Percentiles rank a stretch among this genome's conserved stretches.
These are phyloP conservation scores for Abrus pulchellus DNA, from an alignment of 306 rosid species.

Conservation along the genomic window DNA sequence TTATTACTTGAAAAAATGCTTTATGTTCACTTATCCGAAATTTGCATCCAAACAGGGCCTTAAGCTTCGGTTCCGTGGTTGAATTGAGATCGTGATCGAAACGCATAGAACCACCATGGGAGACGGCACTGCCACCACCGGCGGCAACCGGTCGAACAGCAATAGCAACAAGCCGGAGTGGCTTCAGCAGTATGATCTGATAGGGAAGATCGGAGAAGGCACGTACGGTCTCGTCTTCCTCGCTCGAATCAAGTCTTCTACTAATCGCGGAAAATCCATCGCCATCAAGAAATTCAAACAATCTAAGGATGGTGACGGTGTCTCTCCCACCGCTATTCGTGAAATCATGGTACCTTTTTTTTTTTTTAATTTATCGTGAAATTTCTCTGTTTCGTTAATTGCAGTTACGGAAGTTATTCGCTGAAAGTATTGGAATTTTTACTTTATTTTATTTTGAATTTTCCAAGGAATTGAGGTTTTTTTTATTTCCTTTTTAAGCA, in stretches of 20 bases:
- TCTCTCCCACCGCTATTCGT: constrained; percentile 98
- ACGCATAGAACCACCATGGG: constrained; percentile 65
- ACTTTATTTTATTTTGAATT: background rate
- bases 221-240: constrained; percentile 95
- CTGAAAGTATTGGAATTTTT: background rate
- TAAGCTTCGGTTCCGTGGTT: background rate
- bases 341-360: constrained; percentile 78
- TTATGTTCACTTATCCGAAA: constrained; percentile 1
- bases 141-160: constrained; percentile 51
- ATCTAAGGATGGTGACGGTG: constrained; percentile 96
- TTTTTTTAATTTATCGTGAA: background rate
- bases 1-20: background rate
- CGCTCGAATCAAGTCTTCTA: constrained; percentile 69
- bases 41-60: constrained; percentile 36
- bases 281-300: constrained; percentile 97
- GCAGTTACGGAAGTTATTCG: constrained; percentile 4
- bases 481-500: background rate
- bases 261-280: constrained; percentile 89
- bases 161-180: constrained; percentile 87
- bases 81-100: constrained; percentile 4
- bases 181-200: constrained; percentile 94
- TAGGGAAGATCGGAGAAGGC: constrained; percentile 95
- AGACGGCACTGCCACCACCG: constrained; percentile 57
- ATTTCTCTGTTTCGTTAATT: background rate
- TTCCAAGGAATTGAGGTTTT: background rate